A percentile compares a stretch with the other conserved stretches of the same genome.
These are phyloP conservation scores for Ocimum tenuiflorum DNA, from an alignment of 257 asterid species.

Conservation along the genomic window DNA sequence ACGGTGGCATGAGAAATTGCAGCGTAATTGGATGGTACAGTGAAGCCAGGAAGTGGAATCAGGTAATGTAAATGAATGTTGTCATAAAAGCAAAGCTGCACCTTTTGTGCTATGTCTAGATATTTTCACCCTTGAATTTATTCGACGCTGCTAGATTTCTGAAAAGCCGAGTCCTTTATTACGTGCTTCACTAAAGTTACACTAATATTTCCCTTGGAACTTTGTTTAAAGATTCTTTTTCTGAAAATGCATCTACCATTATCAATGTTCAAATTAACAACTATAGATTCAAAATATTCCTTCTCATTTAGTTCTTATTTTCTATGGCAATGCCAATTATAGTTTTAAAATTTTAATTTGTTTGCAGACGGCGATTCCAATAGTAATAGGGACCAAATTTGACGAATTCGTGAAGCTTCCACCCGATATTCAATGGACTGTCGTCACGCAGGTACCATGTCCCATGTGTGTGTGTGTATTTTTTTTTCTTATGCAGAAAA, in stretches of 20 bases:
- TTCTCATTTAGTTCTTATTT: no score
- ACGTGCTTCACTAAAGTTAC: constrained; percentile 3
- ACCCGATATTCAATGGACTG: constrained; percentile 60
- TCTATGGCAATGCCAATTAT: not conserved
- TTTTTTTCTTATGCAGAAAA: not conserved
- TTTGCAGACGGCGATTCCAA: constrained; percentile 69
- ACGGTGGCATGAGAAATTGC: no score
- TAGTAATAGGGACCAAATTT: constrained; percentile 74
- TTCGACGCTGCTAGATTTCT: not conserved
- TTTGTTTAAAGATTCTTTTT: constrained; percentile 5
- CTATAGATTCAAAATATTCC: not conserved
- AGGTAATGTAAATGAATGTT: constrained; percentile 27
- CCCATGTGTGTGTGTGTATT: no score
- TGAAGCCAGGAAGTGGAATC: constrained; percentile 83
- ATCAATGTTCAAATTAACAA: not conserved
- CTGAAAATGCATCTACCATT: not conserved
- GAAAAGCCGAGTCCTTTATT: constrained; percentile 4
- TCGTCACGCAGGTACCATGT: constrained; percentile 53
- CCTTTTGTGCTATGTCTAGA: no score
- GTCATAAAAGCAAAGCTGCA: no score
- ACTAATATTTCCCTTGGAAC: not conserved
- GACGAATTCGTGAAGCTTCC: constrained; percentile 79
- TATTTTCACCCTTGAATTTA: not conserved
- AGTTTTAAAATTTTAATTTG: not conserved
- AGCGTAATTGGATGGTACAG: constrained; percentile 73